These are phyloP conservation scores for Cryptosporidium sp. DNA, from an alignment of 169 alveolate species.

Conservation along the genomic window DNA sequence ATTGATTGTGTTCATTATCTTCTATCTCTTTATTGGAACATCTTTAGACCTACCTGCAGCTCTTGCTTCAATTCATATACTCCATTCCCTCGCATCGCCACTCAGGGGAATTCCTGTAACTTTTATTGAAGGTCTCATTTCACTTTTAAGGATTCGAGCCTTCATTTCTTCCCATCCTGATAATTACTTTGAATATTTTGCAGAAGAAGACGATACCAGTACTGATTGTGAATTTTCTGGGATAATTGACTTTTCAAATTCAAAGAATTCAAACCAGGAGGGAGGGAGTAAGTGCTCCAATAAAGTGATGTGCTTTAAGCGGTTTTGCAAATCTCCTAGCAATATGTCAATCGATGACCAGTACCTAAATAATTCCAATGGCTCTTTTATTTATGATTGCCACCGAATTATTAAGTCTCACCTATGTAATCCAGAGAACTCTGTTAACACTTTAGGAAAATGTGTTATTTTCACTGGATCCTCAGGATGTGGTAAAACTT, in stretches of 20 bases:
- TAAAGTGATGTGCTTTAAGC: not conserved
- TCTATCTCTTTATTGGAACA: constrained; percentile 27
- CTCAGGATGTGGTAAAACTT: constrained; percentile 64
- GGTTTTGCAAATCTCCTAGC: not conserved
- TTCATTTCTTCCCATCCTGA: constrained; percentile 39
- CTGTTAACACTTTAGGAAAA: not conserved
- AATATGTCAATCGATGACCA: not conserved
- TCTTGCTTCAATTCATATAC: constrained; percentile 63
- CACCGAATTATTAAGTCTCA: constrained; percentile 17
- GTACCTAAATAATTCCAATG: not conserved
- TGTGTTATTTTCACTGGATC: constrained; percentile 65
- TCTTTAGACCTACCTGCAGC: constrained; percentile 29
- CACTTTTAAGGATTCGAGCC: constrained; percentile 40
- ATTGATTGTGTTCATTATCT: constrained; percentile 50
- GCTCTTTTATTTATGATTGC: constrained; percentile 5
- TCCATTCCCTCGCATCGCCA: constrained; percentile 68
- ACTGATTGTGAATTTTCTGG: constrained; percentile 38
- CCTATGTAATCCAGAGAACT: not conserved
- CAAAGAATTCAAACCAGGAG: not conserved
- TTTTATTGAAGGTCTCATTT: constrained; percentile 65
- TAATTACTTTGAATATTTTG: not conserved
- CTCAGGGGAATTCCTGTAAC: constrained; percentile 71
- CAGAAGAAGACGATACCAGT: constrained; percentile 38
- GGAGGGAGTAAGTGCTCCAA: not conserved
- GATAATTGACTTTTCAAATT: constrained; percentile 5